Base-by-base conservation (phyloP, 495 filamentous ascomycete species). In the Baudoinia panamericana region DNA sequence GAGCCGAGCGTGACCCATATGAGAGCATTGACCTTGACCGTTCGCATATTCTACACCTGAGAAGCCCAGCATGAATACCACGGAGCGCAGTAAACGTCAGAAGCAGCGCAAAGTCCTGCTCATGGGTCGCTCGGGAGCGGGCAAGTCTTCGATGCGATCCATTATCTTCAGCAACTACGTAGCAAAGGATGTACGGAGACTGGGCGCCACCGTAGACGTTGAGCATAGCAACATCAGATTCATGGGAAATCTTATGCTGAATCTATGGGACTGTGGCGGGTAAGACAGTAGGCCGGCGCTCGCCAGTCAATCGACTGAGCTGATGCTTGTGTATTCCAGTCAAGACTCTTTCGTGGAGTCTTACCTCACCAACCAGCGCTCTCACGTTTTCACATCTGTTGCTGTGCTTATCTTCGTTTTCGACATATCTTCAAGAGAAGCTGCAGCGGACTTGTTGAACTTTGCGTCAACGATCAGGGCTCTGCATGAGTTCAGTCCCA, bases 141-240 rank as follows among this genome's bases (percentile, higher is more conserved):
- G 90, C n/a, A 97, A 97, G 60, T 93, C 87, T 22, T 93, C 85
- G 34, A 97, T 97, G 90, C 74, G 92, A 38, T 86, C 80, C 41
- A 96, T 97, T 52, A 92, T 97, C 52, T 97, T 97, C 63, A 87
- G 80, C 65, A 96, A 97, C 61, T 95, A 93, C 51, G 81, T 95
- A 35, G 90, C 92, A 26, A 88, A 88, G 54, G 92, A 97, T 66
- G 93, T 93, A 4, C 78, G 90, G 19, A 69, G 90, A 21, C 63
- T 97, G 46, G 90, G 88, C 33, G 90, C 90, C n/a, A 97, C 90
- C 3, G 95, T 97, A 56, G 90, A 96, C 60, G 87, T 97, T 35
- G 90, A 97, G 65, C 81, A 95, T 50, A 93, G 84, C 31, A 85
- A 93, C 62, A 85, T 96, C 63, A 88, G 92, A 61, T 97, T 97